Base-by-base conservation (phyloP, 2,329 filamentous ascomycete genomes). In the Fusarium sp. region DNA sequence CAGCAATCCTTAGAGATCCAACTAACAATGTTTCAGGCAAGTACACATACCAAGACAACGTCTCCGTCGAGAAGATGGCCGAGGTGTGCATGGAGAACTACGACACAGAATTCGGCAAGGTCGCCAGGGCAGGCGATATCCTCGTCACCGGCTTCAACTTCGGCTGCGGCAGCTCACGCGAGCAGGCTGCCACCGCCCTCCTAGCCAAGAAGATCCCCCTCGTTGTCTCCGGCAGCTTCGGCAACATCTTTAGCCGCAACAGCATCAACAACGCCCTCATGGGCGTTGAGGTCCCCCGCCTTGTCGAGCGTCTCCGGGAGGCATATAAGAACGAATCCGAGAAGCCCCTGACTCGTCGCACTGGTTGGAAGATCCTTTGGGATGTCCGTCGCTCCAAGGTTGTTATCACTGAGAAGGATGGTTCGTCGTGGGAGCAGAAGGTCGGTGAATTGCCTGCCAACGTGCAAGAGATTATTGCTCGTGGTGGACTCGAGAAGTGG, bases 21-120 rank as follows among this genome's bases (percentile, higher is more conserved):
- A 48, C 48, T 67, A 26, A 69, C 24, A 21, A 7, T 14, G 15
- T 6, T 20, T 20, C n/a, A 69, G 74, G 92, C 6, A 94, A 94
- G 76, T 94, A 93, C 77, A 97, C 94, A 0, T 98, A 98, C 79
- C 93, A 96, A 76, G 94, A 98, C 75, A 86, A 92, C 72, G 84
- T 98, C 1, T 81, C 91, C 0, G 82, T 80, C 1, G 90, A 93
- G 63, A 88, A 88, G 56, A 97, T 98, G 95, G 93, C 93, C 0
- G 83, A 91, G 68, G 94, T 94, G 1, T 94, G 91, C 78, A 97
- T 98, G 94, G 86, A 91, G 76, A 98, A 98, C 83, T 98, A 97
- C 80, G 95, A 98, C 76, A 80, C 85, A 0, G 76, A 82, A 0
- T 97, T 97, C 76, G 78, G 83, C 11, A 77, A 80, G 1, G 82